These are phyloP conservation scores for Diutina neorugosa DNA, from an alignment of 1,139 yeast species.

Conservation along the genomic window DNA sequence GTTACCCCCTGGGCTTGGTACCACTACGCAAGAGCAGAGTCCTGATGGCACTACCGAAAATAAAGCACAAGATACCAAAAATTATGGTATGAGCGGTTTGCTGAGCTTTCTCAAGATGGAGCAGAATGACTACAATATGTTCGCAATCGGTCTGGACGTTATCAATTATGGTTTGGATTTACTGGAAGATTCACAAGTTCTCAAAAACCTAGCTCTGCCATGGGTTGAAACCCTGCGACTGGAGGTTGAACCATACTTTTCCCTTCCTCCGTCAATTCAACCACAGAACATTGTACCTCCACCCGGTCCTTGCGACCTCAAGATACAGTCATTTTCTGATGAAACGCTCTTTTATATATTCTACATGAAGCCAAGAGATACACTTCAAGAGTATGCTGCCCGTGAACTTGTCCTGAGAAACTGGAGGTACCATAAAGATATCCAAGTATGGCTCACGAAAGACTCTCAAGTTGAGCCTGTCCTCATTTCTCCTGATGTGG, in stretches of 20 bases:
- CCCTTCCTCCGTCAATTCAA: conserved; percentile 46
- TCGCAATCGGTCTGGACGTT: conserved; percentile 79
- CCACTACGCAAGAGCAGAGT: not conserved
- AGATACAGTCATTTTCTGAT: conserved; percentile 70
- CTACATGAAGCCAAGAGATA: conserved; percentile 88
- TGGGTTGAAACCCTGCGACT: conserved; percentile 89
- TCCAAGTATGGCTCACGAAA: conserved; percentile 94
- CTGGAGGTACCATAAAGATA: conserved; percentile 95
- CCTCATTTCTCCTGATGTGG: conserved; percentile 74
- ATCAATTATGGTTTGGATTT: conserved; percentile 64
- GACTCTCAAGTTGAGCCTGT: conserved; percentile 87
- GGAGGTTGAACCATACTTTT: conserved; percentile 79
- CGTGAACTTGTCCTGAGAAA: conserved; percentile 79
- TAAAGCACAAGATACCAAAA: conserved; percentile 26
- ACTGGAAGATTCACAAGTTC: conserved; percentile 33
- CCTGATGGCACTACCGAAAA: not conserved
- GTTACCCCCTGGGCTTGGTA: not conserved
- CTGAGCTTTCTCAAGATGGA: conserved; percentile 59
- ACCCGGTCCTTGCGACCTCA: conserved; percentile 41
- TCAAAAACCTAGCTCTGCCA: conserved; percentile 76
- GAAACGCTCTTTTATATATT: conserved; percentile 90
- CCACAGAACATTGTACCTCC: conserved; percentile 24
- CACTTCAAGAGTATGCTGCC: conserved; percentile 88
- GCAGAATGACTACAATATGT: conserved; percentile 48
- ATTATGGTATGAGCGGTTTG: conserved; percentile 69